These are phyloP conservation scores for Colletotrichum zoysiae DNA, from an alignment of 2,329 filamentous ascomycete genomes.

Conservation along the genomic window DNA sequence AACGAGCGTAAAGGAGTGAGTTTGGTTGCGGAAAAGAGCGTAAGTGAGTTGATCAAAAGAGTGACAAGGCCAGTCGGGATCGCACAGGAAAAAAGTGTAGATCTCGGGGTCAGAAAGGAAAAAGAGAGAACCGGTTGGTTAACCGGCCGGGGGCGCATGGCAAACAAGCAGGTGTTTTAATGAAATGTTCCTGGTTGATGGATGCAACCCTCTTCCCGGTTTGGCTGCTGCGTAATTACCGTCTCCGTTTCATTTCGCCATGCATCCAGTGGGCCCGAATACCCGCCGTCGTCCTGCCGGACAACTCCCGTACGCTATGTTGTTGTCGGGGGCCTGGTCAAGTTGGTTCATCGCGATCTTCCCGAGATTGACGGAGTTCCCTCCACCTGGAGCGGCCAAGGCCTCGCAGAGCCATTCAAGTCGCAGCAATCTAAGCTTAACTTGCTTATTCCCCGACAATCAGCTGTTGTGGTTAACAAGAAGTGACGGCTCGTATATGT, in stretches of 20 bases:
- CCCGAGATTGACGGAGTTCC: neutral
- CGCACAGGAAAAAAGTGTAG: conserved; percentile 13
- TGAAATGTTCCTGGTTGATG: conserved; percentile 20
- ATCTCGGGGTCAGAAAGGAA: conserved; percentile 8
- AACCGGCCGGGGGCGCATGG: conserved; percentile 11
- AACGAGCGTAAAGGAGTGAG: conserved; percentile 2
- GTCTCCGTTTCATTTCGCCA: conserved; percentile 25
- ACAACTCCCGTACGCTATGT: conserved; percentile 8
- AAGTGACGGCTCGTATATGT: neutral
- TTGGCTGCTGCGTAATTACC: neutral
- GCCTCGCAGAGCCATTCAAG: neutral
- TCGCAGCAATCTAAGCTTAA: neutral
- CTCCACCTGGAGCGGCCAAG: neutral
- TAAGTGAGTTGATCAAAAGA: conserved; percentile 29
- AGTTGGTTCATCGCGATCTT: conserved; percentile 8
- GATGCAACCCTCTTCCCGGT: conserved; percentile 21
- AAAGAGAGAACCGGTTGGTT: conserved; percentile 3
- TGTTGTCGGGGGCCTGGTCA: neutral
- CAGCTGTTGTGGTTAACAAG: too few species aligned
- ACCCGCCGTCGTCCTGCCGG: neutral
- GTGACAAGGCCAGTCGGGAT: conserved; percentile 6
- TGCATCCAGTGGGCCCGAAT: neutral
- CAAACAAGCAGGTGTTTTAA: conserved; percentile 29
- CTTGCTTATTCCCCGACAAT: neutral
- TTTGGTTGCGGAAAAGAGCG: conserved; percentile 23